A percentile compares a stretch with the other conserved stretches of the same genome.
These are phyloP conservation scores for Phytopythium vexans DNA, from an alignment of 352 stramenopile genomes.

Conservation along the genomic window DNA sequence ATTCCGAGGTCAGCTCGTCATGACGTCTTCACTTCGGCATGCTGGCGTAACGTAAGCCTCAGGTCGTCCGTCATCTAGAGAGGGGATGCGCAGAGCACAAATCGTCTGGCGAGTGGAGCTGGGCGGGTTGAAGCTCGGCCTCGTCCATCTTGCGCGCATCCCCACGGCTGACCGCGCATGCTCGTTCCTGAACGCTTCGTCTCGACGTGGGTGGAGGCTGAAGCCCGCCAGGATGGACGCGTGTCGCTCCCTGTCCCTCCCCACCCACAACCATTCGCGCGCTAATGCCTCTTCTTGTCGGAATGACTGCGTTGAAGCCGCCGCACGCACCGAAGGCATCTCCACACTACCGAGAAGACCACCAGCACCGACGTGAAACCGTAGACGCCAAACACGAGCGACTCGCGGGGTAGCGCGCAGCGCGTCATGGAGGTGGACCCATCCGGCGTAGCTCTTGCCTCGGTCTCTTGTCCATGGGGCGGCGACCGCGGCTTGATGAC, in stretches of 20 bases:
- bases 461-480: background rate
- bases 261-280: no score
- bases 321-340: background rate
- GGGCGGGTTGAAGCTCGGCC: background rate
- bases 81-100: no score
- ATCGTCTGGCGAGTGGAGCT: background rate
- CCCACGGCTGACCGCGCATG: no score
- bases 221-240: no score
- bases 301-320: background rate
- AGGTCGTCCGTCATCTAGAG: no score
- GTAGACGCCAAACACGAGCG: slow-evolving; percentile 38
- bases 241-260: no score
- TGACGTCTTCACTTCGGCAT: no score
- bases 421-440: slow-evolving; percentile 9
- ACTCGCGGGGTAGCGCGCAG: slow-evolving; percentile 35
- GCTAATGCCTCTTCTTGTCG: slow-evolving; percentile 2
- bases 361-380: slow-evolving; percentile 10
- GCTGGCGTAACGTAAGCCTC: no score
- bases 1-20: no score
- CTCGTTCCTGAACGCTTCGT: no score
- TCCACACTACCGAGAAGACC: slow-evolving; percentile 1
- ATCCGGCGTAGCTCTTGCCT: background rate
- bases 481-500: background rate
- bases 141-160: background rate
- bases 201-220: no score